Evolutionary conservation across 2,329 filamentous ascomycete genomes (phyloP), one percentile per base, ranked within the genome.

Genomic region (Sporothrix euskadiensis): DNA sequence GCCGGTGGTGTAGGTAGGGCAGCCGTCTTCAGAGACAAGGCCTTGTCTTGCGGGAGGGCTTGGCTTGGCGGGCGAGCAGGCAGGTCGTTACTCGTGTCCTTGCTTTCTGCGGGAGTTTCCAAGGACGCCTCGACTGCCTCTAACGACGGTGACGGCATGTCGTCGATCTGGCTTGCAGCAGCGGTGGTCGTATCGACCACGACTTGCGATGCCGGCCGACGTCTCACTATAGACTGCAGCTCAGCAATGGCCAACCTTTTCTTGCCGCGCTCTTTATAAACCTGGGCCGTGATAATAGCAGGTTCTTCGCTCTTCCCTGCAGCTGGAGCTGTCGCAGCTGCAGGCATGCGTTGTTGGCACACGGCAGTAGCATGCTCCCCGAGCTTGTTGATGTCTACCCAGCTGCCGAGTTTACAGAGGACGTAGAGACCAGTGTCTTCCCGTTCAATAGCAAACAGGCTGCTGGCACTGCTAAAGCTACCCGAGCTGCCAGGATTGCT

Each of bases 321-420:
- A 0, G 75, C 56, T 16, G 63, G 54, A 5, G 71, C 19, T 3
- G 71, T 66, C 74, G 79, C 19, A 1, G 71, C 61, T 74, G 79
- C 74, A 22, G 76, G 76, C 68, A 80, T 75, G 9, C 80, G 78
- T 63, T 81, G 78, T 69, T 59, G 77, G 74, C 81, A 85, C 16
- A 83, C 82, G 2, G 83, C 85, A 0, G 86, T 88, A 54, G 88
- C 87, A 54, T 84, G 80, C 12, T 80, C 79, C 32, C 82, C 81
- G 39, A 94, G 82, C 7, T 84, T 82, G 49, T 86, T 84, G 70
- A 91, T 79, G 75, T 90, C 87, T 30, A 92, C 85, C 90, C 91
- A 93, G 26, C 83, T 81, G 1, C 88, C 90, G 59, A 96, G 83
- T 77, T 88, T 90, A 80, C 90, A 94, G 35, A 93, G 79, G 12